Evolutionary conservation across 495 filamentous ascomycete species (phyloP), one percentile per base, ranked within the genome.

Genomic region (Aspergillus conjunctus): DNA sequence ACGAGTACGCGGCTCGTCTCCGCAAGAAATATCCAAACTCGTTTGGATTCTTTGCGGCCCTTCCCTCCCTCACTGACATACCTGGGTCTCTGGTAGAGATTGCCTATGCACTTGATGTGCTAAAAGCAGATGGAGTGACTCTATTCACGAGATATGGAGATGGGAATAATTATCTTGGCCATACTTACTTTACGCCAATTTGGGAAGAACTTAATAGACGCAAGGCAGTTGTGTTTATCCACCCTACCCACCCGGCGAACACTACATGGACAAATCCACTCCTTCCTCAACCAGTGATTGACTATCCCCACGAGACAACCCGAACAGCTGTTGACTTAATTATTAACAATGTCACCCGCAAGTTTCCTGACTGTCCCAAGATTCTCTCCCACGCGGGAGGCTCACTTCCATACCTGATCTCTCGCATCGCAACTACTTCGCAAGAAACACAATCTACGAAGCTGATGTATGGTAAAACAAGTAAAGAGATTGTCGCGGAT

Each of bases 341-440:
- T 20, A 44, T 70, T 21, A 66, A 49, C 9, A 62, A 70, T 0
- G 73, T 67, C 0, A 22, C 69, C 2, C 51, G 30, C 1, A 70
- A 70, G n/a, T 72, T 63, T 56, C 73, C 72, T 0, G 65, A 77
- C 50, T 75, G 73, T 65, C 81, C 81, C 55, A 73, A 83, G 31
- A 84, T 85, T 26, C 67, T 85, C 6, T 79, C 77, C 0, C 82
- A 85, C 56, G 81, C 73, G 0, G 83, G 82, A 1, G 82, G 82
- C 0, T 77, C 81, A 0, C 54, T 85, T 7, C 78, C 81, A 0
- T 80, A 73, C 39, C 51, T 83, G 17, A 54, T 75, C 15, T 54
- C 55, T 0, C 67, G 78, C 0, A 33, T 68, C 1, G 61, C 68
- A 1, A 62, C 59, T 7, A 21, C 57, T 73, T 62, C 68, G 26